phyloP scores from a whole-genome alignment of 1,139 yeast species.

The Geotrichum fermentans region DNA sequence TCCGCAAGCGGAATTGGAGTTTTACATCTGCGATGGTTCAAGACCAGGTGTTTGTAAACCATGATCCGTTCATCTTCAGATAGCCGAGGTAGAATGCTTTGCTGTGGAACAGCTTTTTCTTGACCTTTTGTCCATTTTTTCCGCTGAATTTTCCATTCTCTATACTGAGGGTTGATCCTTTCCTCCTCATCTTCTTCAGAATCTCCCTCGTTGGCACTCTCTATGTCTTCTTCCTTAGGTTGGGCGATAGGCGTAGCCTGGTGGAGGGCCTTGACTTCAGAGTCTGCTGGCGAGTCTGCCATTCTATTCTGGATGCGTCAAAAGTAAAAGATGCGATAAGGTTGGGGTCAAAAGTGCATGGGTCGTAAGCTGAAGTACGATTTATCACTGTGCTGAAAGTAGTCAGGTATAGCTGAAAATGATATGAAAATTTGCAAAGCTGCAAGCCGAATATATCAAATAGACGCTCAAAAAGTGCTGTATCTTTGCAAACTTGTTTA shows the following conservation, averaged over 20 bases:
- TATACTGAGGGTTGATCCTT: constrained; percentile 30
- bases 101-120: neutral
- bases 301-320: too few species aligned
- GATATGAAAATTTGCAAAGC: too few species aligned
- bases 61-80: constrained; percentile 35
- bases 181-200: constrained; percentile 30
- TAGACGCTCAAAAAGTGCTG: neutral
- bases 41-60: constrained; percentile 49
- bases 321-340: too few species aligned
- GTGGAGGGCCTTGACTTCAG: neutral
- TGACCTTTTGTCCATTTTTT: constrained; percentile 28
- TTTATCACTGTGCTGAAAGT: too few species aligned
- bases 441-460: too few species aligned
- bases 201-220: constrained; percentile 8
- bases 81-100: constrained; percentile 25
- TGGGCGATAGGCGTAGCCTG: too few species aligned
- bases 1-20: constrained; percentile 51
- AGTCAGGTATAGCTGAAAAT: too few species aligned
- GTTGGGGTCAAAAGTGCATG: too few species aligned
- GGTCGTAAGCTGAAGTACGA: neutral
- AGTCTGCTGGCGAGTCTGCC: neutral
- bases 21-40: constrained; percentile 49
- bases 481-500: neutral
- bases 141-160: constrained; percentile 33
- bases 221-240: constrained; percentile 7